phyloP scores from a whole-genome alignment of 2,329 filamentous ascomycete genomes.

The Aphanocladium album region DNA sequence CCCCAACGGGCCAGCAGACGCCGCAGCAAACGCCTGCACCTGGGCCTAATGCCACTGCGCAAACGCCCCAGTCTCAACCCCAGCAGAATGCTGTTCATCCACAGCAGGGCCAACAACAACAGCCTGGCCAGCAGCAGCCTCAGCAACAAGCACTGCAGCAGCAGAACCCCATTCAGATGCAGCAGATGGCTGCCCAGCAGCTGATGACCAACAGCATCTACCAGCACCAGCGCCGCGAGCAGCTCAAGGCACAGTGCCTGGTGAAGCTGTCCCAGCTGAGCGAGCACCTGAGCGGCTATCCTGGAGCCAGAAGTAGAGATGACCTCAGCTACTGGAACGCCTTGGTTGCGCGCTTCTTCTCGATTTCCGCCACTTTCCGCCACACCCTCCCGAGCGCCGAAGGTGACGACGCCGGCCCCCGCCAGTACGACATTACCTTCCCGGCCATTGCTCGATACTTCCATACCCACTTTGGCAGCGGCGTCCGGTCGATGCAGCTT shows the following conservation, averaged over 20 bases:
- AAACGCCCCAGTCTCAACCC: constrained; percentile 25
- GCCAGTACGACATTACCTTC: constrained; percentile 81
- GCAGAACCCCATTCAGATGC: constrained; percentile 29
- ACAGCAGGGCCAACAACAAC: constrained; percentile 24
- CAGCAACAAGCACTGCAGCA: constrained; percentile 32
- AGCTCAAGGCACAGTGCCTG: constrained; percentile 52
- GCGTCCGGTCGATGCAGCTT: constrained; percentile 80
- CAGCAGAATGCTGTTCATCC: constrained; percentile 32
- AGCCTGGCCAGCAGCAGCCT: constrained; percentile 23
- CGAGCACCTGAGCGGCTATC: constrained; percentile 56
- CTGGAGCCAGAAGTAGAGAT: constrained; percentile 54
- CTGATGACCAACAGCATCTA: constrained; percentile 29
- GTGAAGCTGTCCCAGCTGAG: constrained; percentile 58
- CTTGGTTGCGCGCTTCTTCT: constrained; percentile 80
- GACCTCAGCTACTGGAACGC: constrained; percentile 72
- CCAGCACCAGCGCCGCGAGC: constrained; percentile 45
- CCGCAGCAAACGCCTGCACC: constrained; percentile 41
- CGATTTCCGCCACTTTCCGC: constrained; percentile 68
- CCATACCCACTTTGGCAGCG: constrained; percentile 80
- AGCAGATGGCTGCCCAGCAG: constrained; percentile 28
- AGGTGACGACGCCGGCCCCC: constrained; percentile 57
- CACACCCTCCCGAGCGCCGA: constrained; percentile 56
- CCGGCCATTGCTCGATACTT: constrained; percentile 85
- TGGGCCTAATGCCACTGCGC: constrained; percentile 25
- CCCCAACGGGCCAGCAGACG: constrained; percentile 41